phyloP scores from a whole-genome alignment of 140 eudicot genomes.

The Anethum foeniculum region DNA sequence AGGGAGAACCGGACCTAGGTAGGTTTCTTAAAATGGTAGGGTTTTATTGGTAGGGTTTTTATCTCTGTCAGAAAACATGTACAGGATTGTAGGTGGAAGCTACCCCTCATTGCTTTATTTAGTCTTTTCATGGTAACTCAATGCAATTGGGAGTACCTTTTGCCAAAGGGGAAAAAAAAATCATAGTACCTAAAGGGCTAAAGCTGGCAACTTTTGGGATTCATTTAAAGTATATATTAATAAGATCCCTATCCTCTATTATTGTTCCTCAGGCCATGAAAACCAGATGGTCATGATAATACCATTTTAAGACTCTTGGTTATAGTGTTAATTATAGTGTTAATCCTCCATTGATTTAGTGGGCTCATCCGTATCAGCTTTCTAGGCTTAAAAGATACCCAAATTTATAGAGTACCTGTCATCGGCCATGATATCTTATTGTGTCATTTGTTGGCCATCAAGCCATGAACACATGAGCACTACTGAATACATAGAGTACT shows the following conservation, averaged over 20 bases:
- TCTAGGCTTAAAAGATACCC: background rate
- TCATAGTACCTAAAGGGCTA: conserved; percentile 57
- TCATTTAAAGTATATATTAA: conserved; percentile 28
- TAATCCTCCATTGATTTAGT: background rate
- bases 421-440: background rate
- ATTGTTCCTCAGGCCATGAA: background rate
- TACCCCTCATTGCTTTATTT: conserved; percentile 34
- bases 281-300: background rate
- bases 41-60: conserved; percentile 16
- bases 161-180: conserved; percentile 26
- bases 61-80: conserved; percentile 14
- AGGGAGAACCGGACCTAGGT: background rate
- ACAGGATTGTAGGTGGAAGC: conserved; percentile 39
- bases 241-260: conserved; percentile 20
- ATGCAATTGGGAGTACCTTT: conserved; percentile 30
- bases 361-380: background rate
- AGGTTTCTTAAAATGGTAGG: conserved; percentile 24
- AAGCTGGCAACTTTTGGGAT: conserved; percentile 32
- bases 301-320: background rate
- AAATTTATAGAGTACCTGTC: background rate
- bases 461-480: background rate
- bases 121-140: conserved; percentile 44
- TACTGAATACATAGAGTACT: no score
- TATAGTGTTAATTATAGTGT: background rate
- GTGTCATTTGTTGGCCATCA: conserved; percentile 1